A percentile compares a stretch with the other conserved stretches of the same genome.
phyloP scores from a whole-genome alignment of 1,139 yeast genomes.

The Debaryomyces coudertii region DNA sequence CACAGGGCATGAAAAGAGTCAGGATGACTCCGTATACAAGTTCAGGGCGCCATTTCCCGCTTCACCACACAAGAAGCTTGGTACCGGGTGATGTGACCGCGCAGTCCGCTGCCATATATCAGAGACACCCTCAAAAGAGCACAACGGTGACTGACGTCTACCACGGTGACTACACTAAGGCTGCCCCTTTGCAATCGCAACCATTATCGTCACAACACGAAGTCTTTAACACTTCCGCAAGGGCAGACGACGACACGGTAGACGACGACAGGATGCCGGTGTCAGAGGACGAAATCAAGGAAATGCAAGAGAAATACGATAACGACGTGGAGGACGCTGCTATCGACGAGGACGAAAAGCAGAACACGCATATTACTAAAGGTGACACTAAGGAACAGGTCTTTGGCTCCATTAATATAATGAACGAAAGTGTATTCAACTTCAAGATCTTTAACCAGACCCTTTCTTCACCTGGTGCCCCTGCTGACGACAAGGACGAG shows the following conservation, averaged over 20 bases:
- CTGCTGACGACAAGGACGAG: conserved; percentile 9
- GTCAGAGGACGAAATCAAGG: conserved; percentile 41
- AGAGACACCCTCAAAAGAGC: conserved; percentile 1
- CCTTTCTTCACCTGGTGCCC: conserved; percentile 3
- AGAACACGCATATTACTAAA: not conserved
- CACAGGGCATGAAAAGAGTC: conserved; percentile 3
- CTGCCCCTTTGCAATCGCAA: conserved; percentile 57
- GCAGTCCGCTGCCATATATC: conserved; percentile 1
- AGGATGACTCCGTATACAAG: conserved; percentile 10
- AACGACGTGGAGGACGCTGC: conserved; percentile 22
- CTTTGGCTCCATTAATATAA: conserved; percentile 46
- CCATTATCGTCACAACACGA: conserved; percentile 59
- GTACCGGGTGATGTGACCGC: not conserved
- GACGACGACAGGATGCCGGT: conserved; percentile 44
- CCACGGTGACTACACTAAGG: conserved; percentile 48
- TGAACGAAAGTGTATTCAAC: conserved; percentile 48
- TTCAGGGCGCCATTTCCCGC: conserved; percentile 8
- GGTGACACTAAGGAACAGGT: conserved; percentile 30
- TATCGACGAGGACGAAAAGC: conserved; percentile 23
- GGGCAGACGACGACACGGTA: conserved; percentile 13
- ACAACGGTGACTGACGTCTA: conserved; percentile 51
- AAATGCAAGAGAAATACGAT: conserved; percentile 40
- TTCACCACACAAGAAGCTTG: not conserved
- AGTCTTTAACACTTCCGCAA: conserved; percentile 32
- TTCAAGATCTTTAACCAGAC: conserved; percentile 40